A percentile compares a stretch with the other conserved stretches of the same genome.
phyloP scores from a whole-genome alignment of 2,329 filamentous ascomycete genomes.

The Elsinoe fawcettii region DNA sequence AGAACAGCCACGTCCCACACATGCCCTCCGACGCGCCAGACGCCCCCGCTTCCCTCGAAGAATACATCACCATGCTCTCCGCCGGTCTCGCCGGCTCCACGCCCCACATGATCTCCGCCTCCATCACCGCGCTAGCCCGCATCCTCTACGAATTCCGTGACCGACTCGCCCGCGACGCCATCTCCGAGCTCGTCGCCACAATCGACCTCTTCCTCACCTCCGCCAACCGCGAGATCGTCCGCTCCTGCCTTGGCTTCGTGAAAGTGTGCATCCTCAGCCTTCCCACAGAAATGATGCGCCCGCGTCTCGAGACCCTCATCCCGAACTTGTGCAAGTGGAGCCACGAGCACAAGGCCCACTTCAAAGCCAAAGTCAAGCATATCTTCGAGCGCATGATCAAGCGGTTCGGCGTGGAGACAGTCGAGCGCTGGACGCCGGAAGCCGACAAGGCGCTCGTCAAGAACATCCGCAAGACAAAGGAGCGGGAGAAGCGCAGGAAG shows the following conservation, averaged over 20 bases:
- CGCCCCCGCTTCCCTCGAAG: constrained; percentile 75
- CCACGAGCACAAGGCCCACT: constrained; percentile 95
- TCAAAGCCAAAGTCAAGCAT: constrained; percentile 95
- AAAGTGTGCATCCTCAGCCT: constrained; percentile 90
- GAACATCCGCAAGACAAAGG: constrained; percentile 92
- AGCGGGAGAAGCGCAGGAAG: constrained; percentile 85
- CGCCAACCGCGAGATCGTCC: constrained; percentile 94
- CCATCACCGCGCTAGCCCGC: constrained; percentile 90
- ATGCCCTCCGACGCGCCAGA: constrained; percentile 72
- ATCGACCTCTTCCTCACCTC: constrained; percentile 94
- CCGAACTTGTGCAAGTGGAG: constrained; percentile 93
- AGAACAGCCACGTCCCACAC: constrained; percentile 77
- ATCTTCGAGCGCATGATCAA: constrained; percentile 92
- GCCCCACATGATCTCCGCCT: constrained; percentile 94
- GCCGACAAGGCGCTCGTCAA: constrained; percentile 80
- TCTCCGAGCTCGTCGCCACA: constrained; percentile 81
- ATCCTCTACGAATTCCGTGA: constrained; percentile 85
- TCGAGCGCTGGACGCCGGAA: constrained; percentile 76
- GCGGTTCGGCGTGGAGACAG: constrained; percentile 73
- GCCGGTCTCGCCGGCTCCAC: constrained; percentile 87
- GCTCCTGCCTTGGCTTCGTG: constrained; percentile 88
- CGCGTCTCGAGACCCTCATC: constrained; percentile 67
- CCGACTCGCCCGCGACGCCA: constrained; percentile 58
- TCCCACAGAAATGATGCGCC: constrained; percentile 68
- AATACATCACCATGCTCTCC: constrained; percentile 97